These are phyloP conservation scores for Closterium sp. DNA, from an alignment of 139 green algal species.

Conservation along the genomic window DNA sequence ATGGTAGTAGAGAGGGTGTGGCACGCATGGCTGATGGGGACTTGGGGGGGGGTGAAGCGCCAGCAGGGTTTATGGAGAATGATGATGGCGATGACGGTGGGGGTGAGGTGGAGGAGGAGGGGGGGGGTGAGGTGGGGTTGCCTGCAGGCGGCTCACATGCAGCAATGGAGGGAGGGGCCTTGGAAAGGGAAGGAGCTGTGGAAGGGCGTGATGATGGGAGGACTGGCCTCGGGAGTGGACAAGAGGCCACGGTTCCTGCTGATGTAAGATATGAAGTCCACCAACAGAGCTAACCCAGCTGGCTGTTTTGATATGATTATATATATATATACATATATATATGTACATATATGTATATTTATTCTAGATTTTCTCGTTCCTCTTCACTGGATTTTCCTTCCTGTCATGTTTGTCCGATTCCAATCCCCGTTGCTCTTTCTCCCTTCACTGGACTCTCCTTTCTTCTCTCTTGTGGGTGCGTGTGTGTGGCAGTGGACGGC, in stretches of 20 bases:
- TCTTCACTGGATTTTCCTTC: not conserved
- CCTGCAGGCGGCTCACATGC: not conserved
- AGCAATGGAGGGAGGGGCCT: not conserved
- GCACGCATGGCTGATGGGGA: not conserved
- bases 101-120: not conserved
- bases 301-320: too few relatives aligned
- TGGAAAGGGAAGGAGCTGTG: not conserved
- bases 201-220: not conserved
- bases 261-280: not conserved
- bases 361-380: not conserved
- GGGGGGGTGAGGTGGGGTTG: not conserved
- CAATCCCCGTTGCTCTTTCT: not conserved
- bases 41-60: not conserved
- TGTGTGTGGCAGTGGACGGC: constrained; percentile 27
- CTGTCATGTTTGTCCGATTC: too few relatives aligned
- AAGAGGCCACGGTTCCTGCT: not conserved
- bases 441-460: not conserved
- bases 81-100: not conserved
- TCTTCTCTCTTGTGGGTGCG: too few relatives aligned
- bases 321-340: not conserved
- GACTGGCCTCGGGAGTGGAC: too few relatives aligned
- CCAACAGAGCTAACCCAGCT: not conserved
- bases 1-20: not conserved
- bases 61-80: not conserved
- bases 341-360: not conserved